Percentiles rank a stretch among this genome's conserved stretches.
Conservation (phyloP, 768 basidiomycete species). For the Auriscalpium orientale region DNA sequence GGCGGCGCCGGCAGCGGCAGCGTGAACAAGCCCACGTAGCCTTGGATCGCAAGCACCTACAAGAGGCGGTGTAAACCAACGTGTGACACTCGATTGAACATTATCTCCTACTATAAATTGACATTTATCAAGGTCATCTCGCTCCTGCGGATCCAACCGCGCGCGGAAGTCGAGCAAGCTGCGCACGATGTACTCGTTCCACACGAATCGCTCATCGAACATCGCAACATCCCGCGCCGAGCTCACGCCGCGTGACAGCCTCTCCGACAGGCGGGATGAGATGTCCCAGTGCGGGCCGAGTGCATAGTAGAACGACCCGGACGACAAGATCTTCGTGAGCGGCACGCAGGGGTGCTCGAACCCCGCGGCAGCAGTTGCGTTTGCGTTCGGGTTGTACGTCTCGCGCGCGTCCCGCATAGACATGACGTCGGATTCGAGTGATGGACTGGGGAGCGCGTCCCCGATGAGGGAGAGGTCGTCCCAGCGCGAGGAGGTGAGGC, state of each 20-base stretch:
- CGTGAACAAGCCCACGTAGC: conserved; percentile 79
- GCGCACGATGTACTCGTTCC: conserved; percentile 89
- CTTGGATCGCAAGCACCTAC: conserved; percentile 88
- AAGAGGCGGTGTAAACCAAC: not conserved
- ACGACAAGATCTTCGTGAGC: conserved; percentile 83
- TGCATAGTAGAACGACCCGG: conserved; percentile 92
- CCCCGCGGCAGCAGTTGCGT: conserved; percentile 35
- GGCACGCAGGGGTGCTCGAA: conserved; percentile 89
- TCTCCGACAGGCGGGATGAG: conserved; percentile 69
- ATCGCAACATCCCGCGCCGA: conserved; percentile 40
- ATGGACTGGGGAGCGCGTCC: conserved; percentile 49
- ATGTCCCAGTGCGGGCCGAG: conserved; percentile 81
- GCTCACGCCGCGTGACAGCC: conserved; percentile 47
- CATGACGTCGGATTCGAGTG: conserved; percentile 39
- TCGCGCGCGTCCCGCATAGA: conserved; percentile 34
- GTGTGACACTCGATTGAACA: conserved; percentile 7
- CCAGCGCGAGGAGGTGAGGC: conserved; percentile 77
- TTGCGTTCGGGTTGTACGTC: conserved; percentile 32
- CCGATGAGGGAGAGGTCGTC: conserved; percentile 57
- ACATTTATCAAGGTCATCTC: conserved; percentile 70
- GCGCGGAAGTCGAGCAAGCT: conserved; percentile 86
- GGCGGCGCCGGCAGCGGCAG: conserved; percentile 73
- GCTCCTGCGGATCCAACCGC: conserved; percentile 60
- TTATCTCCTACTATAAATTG: conserved; percentile 67
- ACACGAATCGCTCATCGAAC: conserved; percentile 87